Percentiles rank a stretch among this genome's conserved stretches.
Evolutionary conservation across 257 asterid species (phyloP).

Genomic region (Eustoma russellianum): DNA sequence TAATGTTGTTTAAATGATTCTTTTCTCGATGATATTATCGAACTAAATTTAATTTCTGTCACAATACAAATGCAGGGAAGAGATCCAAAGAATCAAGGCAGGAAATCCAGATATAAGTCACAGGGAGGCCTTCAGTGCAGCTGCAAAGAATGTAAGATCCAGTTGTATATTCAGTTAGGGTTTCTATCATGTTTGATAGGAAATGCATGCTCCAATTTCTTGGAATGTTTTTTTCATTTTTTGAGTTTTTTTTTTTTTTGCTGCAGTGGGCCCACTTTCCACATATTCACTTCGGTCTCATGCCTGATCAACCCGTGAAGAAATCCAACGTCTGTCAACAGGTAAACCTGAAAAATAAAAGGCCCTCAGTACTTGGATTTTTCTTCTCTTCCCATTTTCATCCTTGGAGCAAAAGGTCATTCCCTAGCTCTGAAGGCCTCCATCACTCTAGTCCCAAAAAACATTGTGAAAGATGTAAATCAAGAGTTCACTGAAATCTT

Average conservation of each 20-base stretch:
- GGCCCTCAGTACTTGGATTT: constrained; percentile 22
- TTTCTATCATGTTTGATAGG: not conserved
- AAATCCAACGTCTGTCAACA: constrained; percentile 84
- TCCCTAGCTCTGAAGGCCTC: too few species aligned
- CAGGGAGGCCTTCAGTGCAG: constrained; percentile 99
- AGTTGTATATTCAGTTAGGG: constrained; percentile 14
- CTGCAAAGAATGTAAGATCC: constrained; percentile 97
- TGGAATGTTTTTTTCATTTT: constrained; percentile 5
- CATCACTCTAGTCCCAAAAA: too few species aligned
- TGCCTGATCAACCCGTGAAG: constrained; percentile 99
- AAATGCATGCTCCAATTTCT: not conserved
- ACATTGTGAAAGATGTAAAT: too few species aligned
- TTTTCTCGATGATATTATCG: too few species aligned
- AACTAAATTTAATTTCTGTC: not conserved
- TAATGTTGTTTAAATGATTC: too few species aligned
- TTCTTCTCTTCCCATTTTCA: constrained; percentile 1
- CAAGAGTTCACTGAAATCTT: too few species aligned
- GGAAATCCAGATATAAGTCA: constrained; percentile 99
- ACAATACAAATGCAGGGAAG: constrained; percentile 57
- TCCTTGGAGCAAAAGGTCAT: too few species aligned
- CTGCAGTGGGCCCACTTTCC: constrained; percentile 99
- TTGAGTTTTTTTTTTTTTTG: constrained; percentile 18
- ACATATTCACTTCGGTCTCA: constrained; percentile 97
- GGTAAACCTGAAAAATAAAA: constrained; percentile 38
- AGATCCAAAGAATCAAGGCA: constrained; percentile 99